Conservation (phyloP, 495 filamentous ascomycete species). For the Margaritispora aquatica region DNA sequence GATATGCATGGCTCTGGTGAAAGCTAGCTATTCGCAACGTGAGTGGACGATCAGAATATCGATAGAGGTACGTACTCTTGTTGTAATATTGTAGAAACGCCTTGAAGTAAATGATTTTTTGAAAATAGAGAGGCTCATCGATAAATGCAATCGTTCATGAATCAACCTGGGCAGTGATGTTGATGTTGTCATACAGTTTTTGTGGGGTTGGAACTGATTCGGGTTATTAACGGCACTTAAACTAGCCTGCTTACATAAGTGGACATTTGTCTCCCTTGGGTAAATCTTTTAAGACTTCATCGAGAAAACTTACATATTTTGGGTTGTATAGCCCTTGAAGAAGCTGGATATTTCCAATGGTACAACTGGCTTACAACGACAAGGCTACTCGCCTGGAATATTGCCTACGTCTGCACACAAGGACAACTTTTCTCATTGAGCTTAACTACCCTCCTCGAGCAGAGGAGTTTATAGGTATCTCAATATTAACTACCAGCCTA, state of each 20-base stretch:
- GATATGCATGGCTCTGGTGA: slow-evolving; percentile 69
- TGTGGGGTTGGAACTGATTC: neutral
- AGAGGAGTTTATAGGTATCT: no score
- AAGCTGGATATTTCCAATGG: no score
- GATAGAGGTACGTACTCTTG: slow-evolving; percentile 26
- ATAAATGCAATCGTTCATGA: neutral
- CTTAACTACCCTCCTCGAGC: no score
- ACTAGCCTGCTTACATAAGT: neutral
- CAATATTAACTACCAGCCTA: no score
- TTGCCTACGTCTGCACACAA: no score
- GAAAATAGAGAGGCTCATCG: slow-evolving; percentile 29
- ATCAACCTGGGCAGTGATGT: neutral
- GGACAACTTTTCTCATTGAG: no score
- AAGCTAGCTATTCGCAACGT: slow-evolving; percentile 10
- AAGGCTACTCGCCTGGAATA: no score
- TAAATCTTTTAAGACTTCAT: no score
- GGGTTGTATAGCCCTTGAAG: no score
- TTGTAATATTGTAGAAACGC: slow-evolving; percentile 22
- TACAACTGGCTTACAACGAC: no score
- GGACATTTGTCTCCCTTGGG: neutral
- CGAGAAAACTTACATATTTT: no score
- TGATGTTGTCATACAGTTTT: slow-evolving; percentile 1
- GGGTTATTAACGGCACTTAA: neutral
- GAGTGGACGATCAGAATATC: slow-evolving; percentile 9
- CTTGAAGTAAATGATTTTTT: slow-evolving; percentile 23